phyloP scores from a whole-genome alignment of 768 basidiomycete species.

The Amanita inopinata region DNA sequence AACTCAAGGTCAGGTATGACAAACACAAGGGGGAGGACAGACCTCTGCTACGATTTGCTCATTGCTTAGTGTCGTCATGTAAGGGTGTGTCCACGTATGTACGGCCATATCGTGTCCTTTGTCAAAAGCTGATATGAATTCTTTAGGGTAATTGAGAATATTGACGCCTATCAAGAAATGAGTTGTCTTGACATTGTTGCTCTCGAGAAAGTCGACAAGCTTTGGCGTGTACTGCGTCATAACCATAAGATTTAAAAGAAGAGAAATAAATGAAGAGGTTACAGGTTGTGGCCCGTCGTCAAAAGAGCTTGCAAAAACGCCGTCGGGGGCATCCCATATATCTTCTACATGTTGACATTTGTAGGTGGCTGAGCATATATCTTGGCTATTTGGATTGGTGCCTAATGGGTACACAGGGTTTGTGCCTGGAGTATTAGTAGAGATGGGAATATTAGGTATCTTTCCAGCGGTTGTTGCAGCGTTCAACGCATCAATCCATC shows the following conservation, averaged over 20 bases:
- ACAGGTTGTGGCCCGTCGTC: slow-evolving; percentile 70
- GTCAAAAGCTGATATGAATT: slow-evolving; percentile 46
- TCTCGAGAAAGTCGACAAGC: slow-evolving; percentile 57
- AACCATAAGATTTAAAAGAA: slow-evolving; percentile 6
- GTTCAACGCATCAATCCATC: slow-evolving; percentile 66
- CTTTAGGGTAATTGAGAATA: slow-evolving; percentile 46
- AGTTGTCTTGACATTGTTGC: slow-evolving; percentile 63
- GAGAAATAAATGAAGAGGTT: slow-evolving; percentile 10
- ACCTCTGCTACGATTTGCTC: slow-evolving; percentile 58
- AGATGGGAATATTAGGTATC: slow-evolving; percentile 59
- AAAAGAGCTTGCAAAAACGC: slow-evolving; percentile 56
- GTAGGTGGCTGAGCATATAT: slow-evolving; percentile 72
- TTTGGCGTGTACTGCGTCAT: slow-evolving; percentile 24
- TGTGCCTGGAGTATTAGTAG: slow-evolving; percentile 26
- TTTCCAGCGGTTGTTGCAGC: slow-evolving; percentile 56
- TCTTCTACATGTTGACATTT: slow-evolving; percentile 55
- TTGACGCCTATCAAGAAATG: slow-evolving; percentile 88
- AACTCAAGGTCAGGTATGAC: neutral
- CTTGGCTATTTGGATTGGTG: slow-evolving; percentile 31
- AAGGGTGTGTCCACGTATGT: slow-evolving; percentile 67
- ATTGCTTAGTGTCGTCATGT: slow-evolving; percentile 74
- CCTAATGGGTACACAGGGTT: slow-evolving; percentile 39
- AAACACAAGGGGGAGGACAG: slow-evolving; percentile 2
- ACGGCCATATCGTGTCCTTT: slow-evolving; percentile 37
- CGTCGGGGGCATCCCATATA: slow-evolving; percentile 69